phyloP scores from a whole-genome alignment of 805 yeast genomes.

The Starmerella asiatica region DNA sequence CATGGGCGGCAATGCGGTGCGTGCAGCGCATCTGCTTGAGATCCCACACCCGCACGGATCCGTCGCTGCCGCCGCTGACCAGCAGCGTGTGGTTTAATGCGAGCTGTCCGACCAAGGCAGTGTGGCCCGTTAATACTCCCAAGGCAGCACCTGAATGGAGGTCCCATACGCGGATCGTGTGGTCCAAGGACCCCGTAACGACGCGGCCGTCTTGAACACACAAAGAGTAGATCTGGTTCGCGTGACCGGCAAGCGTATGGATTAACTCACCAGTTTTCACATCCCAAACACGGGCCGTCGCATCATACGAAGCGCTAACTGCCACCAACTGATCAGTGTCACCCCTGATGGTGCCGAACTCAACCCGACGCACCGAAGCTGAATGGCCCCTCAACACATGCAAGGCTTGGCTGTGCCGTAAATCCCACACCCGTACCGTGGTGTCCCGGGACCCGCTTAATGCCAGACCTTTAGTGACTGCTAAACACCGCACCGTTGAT shows the following conservation, averaged over 20 bases:
- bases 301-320: slow-evolving; percentile 80
- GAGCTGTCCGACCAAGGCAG: slow-evolving; percentile 83
- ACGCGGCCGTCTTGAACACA: slow-evolving; percentile 68
- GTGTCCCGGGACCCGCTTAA: slow-evolving; percentile 87
- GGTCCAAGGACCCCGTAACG: slow-evolving; percentile 92
- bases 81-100: slow-evolving; percentile 57
- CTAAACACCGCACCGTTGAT: slow-evolving; percentile 77
- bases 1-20: slow-evolving; percentile 40
- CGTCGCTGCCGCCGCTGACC: slow-evolving; percentile 78
- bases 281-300: slow-evolving; percentile 85
- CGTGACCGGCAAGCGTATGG: slow-evolving; percentile 83
- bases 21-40: slow-evolving; percentile 67
- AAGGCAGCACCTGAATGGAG: slow-evolving; percentile 73
- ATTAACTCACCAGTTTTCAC: slow-evolving; percentile 80
- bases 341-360: slow-evolving; percentile 32
- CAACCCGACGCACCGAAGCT: slow-evolving; percentile 61
- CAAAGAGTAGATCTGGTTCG: slow-evolving; percentile 77
- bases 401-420: slow-evolving; percentile 75
- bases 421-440: slow-evolving; percentile 88
- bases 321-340: slow-evolving; percentile 27
- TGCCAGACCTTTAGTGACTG: slow-evolving; percentile 65
- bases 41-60: slow-evolving; percentile 72
- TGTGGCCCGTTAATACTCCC: slow-evolving; percentile 65
- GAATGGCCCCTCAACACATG: slow-evolving; percentile 57
- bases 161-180: slow-evolving; percentile 93